A percentile compares a stretch with the other conserved stretches of the same genome.
phyloP scores from a whole-genome alignment of 2,329 filamentous ascomycete genomes.

The Cytospora piceae region DNA sequence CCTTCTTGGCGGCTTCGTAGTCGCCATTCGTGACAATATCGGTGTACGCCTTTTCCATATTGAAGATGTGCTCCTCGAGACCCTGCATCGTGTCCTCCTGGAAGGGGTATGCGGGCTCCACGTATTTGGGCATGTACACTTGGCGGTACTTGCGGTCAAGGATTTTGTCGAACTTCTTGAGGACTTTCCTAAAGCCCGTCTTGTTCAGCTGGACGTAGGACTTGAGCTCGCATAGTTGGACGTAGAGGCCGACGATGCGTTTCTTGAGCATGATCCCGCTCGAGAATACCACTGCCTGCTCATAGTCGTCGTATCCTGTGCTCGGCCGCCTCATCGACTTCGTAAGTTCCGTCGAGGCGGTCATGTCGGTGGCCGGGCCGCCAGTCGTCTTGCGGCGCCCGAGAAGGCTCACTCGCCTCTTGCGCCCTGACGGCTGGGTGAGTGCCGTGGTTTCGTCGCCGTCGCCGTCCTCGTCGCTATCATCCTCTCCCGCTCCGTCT shows the following conservation, averaged over 20 bases:
- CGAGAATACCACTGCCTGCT: conserved; percentile 69
- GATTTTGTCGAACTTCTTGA: conserved; percentile 99
- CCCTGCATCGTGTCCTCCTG: conserved; percentile 69
- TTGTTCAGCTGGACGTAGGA: conserved; percentile 95
- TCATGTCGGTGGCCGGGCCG: conserved; percentile 56
- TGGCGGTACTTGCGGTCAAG: conserved; percentile 79
- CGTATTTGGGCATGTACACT: conserved; percentile 73
- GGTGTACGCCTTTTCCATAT: conserved; percentile 80
- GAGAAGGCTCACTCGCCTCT: conserved; percentile 45
- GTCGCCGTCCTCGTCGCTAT: conserved; percentile 65
- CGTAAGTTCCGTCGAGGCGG: conserved; percentile 63
- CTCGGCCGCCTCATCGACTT: conserved; percentile 65
- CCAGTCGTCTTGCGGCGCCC: conserved; percentile 45
- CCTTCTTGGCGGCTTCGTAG: conserved; percentile 73
- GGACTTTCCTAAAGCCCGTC: conserved; percentile 92
- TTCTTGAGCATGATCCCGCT: conserved; percentile 89
- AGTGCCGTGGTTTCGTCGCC: conserved; percentile 63
- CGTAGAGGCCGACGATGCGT: conserved; percentile 83
- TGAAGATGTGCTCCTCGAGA: conserved; percentile 71
- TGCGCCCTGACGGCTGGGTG: conserved; percentile 55
- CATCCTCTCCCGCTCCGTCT: conserved; percentile 59
- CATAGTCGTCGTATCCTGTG: conserved; percentile 75
- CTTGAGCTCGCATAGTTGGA: conserved; percentile 91
- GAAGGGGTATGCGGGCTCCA: conserved; percentile 84
- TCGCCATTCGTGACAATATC: conserved; percentile 83